Conservation (phyloP, 2,329 filamentous ascomycete genomes). For the Sporothrix schenckii region DNA sequence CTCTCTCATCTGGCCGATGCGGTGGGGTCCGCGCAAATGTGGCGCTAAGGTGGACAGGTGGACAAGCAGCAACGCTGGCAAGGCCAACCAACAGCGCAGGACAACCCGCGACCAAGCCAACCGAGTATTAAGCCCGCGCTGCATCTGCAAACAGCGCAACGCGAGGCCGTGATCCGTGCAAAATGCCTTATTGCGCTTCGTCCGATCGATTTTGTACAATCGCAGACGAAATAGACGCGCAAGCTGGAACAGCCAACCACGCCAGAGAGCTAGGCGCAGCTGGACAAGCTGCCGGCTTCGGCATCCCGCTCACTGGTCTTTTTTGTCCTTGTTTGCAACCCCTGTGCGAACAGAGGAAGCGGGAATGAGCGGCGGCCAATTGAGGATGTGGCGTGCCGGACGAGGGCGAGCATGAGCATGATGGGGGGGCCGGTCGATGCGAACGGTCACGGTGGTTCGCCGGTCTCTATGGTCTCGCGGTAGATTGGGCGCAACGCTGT, state of each 20-base stretch:
- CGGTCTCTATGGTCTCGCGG: constrained; percentile 8
- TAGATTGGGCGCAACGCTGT: background rate
- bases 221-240: background rate
- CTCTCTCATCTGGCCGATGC: constrained; percentile 33
- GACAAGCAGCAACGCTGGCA: constrained; percentile 24
- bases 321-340: background rate
- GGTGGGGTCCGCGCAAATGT: constrained; percentile 35
- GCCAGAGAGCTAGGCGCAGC: constrained; percentile 10
- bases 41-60: constrained; percentile 30
- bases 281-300: background rate
- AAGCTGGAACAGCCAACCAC: background rate
- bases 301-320: background rate
- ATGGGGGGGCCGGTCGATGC: constrained; percentile 17
- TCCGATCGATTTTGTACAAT: background rate
- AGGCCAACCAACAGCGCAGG: constrained; percentile 5
- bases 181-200: background rate
- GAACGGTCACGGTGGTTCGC: constrained; percentile 16
- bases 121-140: constrained; percentile 16
- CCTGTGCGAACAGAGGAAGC: background rate
- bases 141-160: background rate
- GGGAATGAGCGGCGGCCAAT: constrained; percentile 4
- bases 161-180: background rate
- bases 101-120: background rate
- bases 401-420: background rate
- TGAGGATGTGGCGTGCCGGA: constrained; percentile 15